phyloP scores from a whole-genome alignment of 2,329 filamentous ascomycete species.

The Colletotrichum lini region DNA sequence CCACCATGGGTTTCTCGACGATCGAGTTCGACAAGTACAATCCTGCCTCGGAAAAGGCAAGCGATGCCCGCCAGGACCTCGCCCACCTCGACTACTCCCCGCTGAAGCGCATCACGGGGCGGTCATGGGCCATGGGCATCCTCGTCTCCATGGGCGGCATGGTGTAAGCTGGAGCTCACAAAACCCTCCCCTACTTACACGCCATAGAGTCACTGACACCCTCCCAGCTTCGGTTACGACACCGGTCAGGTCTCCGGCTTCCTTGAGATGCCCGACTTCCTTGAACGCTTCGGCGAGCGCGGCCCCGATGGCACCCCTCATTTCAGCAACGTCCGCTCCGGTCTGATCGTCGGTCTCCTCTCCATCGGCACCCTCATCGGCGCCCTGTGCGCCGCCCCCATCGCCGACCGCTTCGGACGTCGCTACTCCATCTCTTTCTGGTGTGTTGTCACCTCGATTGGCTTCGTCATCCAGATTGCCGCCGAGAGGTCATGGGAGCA shows the following conservation, averaged over 20 bases:
- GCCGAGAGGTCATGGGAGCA: conserved; percentile 72
- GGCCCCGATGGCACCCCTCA: conserved; percentile 54
- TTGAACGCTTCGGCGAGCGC: conserved; percentile 63
- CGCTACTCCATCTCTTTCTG: conserved; percentile 74
- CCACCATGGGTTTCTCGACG: conserved; percentile 46
- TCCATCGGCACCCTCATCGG: conserved; percentile 74
- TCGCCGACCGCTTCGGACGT: conserved; percentile 77
- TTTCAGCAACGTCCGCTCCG: conserved; percentile 69
- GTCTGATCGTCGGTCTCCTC: conserved; percentile 71
- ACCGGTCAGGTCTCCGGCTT: conserved; percentile 71
- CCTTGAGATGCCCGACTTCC: conserved; percentile 71
- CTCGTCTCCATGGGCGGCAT: conserved; percentile 63
- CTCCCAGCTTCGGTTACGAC: conserved; percentile 60
- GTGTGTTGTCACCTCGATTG: conserved; percentile 72
- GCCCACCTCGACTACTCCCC: conserved; percentile 62
- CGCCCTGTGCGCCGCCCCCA: conserved; percentile 70
- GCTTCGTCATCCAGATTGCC: conserved; percentile 78
- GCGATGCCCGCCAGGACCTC: conserved; percentile 52
- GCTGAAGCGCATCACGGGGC: conserved; percentile 55
- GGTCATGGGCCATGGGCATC: conserved; percentile 55
- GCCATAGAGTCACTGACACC: conserved; percentile 23
- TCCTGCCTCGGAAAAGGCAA: conserved; percentile 55
- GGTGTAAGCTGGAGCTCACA: conserved; percentile 52
- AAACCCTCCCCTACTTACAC: not conserved
- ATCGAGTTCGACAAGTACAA: conserved; percentile 61